Conservation (phyloP, 164 flowering plant species). For the Kalanchoe fedtschenkoi region DNA sequence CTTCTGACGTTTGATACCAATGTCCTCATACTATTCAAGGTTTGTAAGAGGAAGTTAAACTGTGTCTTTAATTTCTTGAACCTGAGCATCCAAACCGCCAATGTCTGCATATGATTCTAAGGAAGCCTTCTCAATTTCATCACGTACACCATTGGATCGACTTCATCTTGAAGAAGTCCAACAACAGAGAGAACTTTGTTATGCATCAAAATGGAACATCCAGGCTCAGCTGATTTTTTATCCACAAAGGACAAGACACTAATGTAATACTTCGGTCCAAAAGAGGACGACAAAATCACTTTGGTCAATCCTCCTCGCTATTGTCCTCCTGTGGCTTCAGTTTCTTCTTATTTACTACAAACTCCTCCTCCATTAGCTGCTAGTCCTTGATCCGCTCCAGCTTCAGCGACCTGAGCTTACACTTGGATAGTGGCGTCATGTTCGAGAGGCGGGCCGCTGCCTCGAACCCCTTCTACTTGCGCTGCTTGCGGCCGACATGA, state of each 20-base stretch:
- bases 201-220: conserved; percentile 41
- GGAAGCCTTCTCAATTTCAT: conserved; percentile 65
- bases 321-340: conserved; percentile 41
- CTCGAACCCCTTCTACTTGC: conserved; percentile 37
- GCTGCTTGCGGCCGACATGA: conserved; percentile 35
- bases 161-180: conserved; percentile 79
- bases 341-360: conserved; percentile 30
- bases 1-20: not conserved
- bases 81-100: conserved; percentile 79
- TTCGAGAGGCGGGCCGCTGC: conserved; percentile 37
- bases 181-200: conserved; percentile 66
- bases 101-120: conserved; percentile 76
- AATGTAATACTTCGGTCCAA: conserved; percentile 14
- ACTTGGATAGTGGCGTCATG: conserved; percentile 30
- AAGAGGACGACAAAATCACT: conserved; percentile 39
- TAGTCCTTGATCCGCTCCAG: conserved; percentile 39
- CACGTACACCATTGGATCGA: conserved; percentile 79
- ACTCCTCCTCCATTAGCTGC: conserved; percentile 38
- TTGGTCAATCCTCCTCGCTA: conserved; percentile 34
- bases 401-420: conserved; percentile 34
- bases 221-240: conserved; percentile 42
- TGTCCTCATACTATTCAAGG: not conserved
- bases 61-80: conserved; percentile 66
- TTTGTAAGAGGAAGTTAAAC: not conserved
- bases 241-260: conserved; percentile 7